Evolutionary conservation across 805 yeast species (phyloP).

Genomic region (Cyberlindnera lachancei): DNA sequence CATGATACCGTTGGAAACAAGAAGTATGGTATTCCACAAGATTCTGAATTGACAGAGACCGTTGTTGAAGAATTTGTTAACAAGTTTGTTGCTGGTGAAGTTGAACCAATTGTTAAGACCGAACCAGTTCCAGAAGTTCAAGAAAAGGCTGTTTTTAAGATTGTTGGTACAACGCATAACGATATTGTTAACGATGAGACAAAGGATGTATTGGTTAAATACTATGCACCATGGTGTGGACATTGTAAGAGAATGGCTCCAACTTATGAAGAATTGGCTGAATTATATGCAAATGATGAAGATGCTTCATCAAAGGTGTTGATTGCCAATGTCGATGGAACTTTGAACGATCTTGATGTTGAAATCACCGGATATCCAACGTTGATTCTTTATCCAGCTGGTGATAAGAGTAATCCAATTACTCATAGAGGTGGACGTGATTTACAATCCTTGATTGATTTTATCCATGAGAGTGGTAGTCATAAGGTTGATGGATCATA

Average conservation of each 20-base stretch:
- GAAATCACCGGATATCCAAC: conserved; percentile 91
- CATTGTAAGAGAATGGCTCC: conserved; percentile 93
- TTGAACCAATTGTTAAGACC: conserved; percentile 70
- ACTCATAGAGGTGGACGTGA: conserved; percentile 67
- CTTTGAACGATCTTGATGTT: conserved; percentile 80
- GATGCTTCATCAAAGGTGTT: conserved; percentile 47
- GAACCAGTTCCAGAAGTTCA: conserved; percentile 82
- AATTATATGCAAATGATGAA: conserved; percentile 45
- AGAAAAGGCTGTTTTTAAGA: conserved; percentile 61
- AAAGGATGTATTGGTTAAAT: conserved; percentile 78
- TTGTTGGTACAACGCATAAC: conserved; percentile 82
- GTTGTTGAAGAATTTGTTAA: conserved; percentile 56
- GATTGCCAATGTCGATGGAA: conserved; percentile 85
- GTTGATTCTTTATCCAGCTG: conserved; percentile 83
- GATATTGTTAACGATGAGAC: conserved; percentile 46
- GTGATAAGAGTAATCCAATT: conserved; percentile 59
- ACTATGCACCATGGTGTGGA: conserved; percentile 98
- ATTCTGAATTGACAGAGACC: conserved; percentile 38
- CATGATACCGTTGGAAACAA: conserved; percentile 63
- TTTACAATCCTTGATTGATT: conserved; percentile 58
- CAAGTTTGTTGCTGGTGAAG: conserved; percentile 54
- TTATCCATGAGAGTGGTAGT: conserved; percentile 65
- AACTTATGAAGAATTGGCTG: conserved; percentile 80
- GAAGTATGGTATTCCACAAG: conserved; percentile 75
- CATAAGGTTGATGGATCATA: conserved; percentile 49